These are phyloP conservation scores for Cyclotella baltica DNA, from an alignment of 108 stramenopile species.

Conservation along the genomic window DNA sequence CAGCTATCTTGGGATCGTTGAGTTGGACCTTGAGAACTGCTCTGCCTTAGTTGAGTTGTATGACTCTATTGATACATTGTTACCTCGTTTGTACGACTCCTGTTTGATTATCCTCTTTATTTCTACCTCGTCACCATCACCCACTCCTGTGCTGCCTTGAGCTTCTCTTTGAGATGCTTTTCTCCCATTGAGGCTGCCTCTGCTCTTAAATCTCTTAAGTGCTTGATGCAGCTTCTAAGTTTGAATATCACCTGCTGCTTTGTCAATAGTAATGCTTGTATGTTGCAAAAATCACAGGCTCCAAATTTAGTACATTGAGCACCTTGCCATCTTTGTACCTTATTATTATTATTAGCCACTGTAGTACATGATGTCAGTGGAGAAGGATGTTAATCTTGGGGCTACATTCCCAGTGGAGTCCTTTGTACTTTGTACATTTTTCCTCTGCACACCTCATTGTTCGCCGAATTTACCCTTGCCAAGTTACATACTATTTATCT, in stretches of 20 bases:
- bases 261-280: neutral
- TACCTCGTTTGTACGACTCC: neutral
- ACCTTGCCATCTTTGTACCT: conserved; percentile 18
- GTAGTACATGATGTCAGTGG: neutral
- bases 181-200: neutral
- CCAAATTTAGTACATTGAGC: neutral
- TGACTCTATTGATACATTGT: neutral
- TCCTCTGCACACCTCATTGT: conserved; percentile 2
- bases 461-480: too few relatives aligned
- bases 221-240: neutral
- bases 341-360: conserved; percentile 1
- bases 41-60: neutral
- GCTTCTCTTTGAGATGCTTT: neutral
- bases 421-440: conserved; percentile 4
- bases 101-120: neutral
- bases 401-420: neutral
- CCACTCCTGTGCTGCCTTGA: neutral
- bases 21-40: neutral
- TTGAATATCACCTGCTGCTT: neutral
- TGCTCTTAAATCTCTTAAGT: neutral
- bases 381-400: neutral
- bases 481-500: too few relatives aligned
- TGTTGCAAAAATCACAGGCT: neutral
- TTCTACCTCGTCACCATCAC: neutral
- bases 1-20: neutral